A percentile compares a stretch with the other conserved stretches of the same genome.
Conservation (phyloP, 129 eudicot species). For the Sambucus nigra region DNA sequence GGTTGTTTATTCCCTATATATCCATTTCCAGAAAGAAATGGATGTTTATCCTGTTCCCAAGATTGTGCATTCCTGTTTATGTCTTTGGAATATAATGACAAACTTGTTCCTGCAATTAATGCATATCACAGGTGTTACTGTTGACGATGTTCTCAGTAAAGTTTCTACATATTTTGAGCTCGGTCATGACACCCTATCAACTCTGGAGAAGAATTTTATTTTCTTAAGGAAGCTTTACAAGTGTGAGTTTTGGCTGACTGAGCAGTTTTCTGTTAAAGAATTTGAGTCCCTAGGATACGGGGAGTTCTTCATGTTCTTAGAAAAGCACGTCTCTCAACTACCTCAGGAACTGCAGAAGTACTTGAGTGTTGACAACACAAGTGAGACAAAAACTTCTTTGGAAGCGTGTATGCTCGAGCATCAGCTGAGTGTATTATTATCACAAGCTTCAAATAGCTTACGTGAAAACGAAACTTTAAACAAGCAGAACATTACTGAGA, state of each 20-base stretch:
- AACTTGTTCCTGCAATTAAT: no score
- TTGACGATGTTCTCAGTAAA: slow-evolving; percentile 52
- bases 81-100: no score
- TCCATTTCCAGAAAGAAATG: no score
- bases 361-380: slow-evolving; percentile 21
- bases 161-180: slow-evolving; percentile 32
- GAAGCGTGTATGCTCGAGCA: slow-evolving; percentile 54
- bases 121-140: slow-evolving; percentile 48
- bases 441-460: slow-evolving; percentile 55
- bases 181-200: slow-evolving; percentile 13
- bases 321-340: slow-evolving; percentile 35
- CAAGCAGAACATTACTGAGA: slow-evolving; percentile 38
- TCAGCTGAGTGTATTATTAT: slow-evolving; percentile 50
- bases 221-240: slow-evolving; percentile 39
- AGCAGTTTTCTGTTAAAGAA: slow-evolving; percentile 32
- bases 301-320: slow-evolving; percentile 45
- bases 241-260: slow-evolving; percentile 45
- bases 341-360: slow-evolving; percentile 37
- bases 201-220: slow-evolving; percentile 23
- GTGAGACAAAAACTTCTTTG: slow-evolving; percentile 25
- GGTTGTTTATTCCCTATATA: no score
- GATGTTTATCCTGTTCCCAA: no score
- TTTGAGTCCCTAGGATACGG: slow-evolving; percentile 76
- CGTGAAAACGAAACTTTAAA: slow-evolving; percentile 36
- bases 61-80: no score